Percentiles rank a stretch among this genome's conserved stretches.
Evolutionary conservation across 2,329 filamentous ascomycete species (phyloP).

Genomic region (Microcyclospora pomicola): DNA sequence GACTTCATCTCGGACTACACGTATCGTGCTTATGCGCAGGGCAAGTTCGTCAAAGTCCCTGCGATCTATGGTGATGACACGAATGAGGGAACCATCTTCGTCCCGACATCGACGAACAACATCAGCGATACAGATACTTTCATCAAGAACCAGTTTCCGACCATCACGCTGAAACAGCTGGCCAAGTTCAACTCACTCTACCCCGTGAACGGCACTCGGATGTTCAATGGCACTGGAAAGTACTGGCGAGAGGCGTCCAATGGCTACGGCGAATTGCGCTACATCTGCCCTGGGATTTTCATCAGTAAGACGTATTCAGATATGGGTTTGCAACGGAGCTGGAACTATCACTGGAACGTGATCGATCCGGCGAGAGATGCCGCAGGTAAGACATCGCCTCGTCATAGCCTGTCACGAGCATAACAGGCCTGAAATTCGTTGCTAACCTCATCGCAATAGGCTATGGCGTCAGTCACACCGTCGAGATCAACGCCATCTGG

Average conservation of each 20-base stretch:
- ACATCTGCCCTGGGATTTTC: conserved; percentile 49
- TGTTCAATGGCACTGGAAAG: conserved; percentile 35
- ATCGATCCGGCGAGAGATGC: conserved; percentile 41
- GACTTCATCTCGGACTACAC: conserved; percentile 39
- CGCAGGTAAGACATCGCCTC: conserved; percentile 7
- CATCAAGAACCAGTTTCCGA: conserved; percentile 45
- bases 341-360: conserved; percentile 59
- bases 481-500: conserved; percentile 54
- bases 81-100: conserved; percentile 53
- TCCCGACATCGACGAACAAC: conserved; percentile 36
- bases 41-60: conserved; percentile 38
- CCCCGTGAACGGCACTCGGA: conserved; percentile 32
- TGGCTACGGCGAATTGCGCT: conserved; percentile 51
- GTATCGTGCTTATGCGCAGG: conserved; percentile 33
- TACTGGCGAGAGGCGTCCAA: conserved; percentile 47
- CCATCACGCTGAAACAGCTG: conserved; percentile 39
- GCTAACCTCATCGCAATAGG: conserved; percentile 24
- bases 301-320: conserved; percentile 32
- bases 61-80: conserved; percentile 44
- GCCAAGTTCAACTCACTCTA: conserved; percentile 41
- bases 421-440: background rate
- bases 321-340: conserved; percentile 33
- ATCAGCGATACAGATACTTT: conserved; percentile 40
- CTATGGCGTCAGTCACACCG: conserved; percentile 51
- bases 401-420: background rate